Evolutionary conservation across 2,329 filamentous ascomycete genomes (phyloP), one percentile per base, ranked within the genome.

Genomic region (Clonostachys rhizophaga): DNA sequence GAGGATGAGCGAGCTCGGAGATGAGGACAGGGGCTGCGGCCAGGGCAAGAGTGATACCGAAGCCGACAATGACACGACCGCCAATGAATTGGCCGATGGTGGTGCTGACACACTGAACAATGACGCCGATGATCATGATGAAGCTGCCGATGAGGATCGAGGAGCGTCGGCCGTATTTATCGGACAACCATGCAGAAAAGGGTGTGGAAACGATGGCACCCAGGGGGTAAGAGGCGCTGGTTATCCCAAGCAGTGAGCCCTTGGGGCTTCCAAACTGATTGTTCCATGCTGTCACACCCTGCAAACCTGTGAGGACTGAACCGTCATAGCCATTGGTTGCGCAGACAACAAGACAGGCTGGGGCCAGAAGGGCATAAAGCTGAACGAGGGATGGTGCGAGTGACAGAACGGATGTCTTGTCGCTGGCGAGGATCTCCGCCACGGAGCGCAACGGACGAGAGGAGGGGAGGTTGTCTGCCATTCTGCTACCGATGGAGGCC

Each of bases 141-240:
- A 63, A 54, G 18, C 42, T 45, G 34, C 47, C 47, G 17, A 40
- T 40, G 33, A 48, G 37, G 30, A 48, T 43, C 17, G 47, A 48
- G 35, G 35, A 48, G 10, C 42, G 47, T 12, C 47, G 42, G 6
- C 81, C 81, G 39, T 76, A 68, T 34, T 60, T 68, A 49, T 84
- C 76, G 42, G 79, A 79, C 11, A 83, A 54, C 5, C 74, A 63
- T 0, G 78, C 72, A 18, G 83, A 74, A 45, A 84, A 72, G 0
- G 80, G 81, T 2, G 83, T 69, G 18, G 76, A 75, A 7, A 77
- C 61, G 49, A 84, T 74, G 12, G 79, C 78, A 8, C 81, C 80
- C 3, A 84, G 66, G 7, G 76, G 78, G 60, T 83, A 84, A n/a
- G 77, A 76, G 2, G 80, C 76, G 2, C 74, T 72, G 30, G 83